These are phyloP conservation scores for Geranomyces variabilis DNA, from an alignment of 192 early-diverging fungal genomes.

Conservation along the genomic window DNA sequence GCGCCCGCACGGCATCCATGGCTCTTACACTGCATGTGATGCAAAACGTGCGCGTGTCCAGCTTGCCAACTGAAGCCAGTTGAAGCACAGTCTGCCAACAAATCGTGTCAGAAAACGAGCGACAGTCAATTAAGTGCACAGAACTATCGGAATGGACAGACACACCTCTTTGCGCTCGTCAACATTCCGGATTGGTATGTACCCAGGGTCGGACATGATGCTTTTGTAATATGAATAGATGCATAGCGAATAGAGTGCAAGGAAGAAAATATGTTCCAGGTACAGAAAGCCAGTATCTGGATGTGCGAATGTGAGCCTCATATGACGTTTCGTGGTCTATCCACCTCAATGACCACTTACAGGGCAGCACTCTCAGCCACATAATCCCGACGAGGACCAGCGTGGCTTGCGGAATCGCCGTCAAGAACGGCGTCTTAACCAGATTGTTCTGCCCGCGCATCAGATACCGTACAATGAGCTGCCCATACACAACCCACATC, in stretches of 20 bases:
- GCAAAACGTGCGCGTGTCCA: slow-evolving; percentile 85
- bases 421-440: slow-evolving; percentile 79
- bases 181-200: slow-evolving; percentile 58
- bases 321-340: not conserved
- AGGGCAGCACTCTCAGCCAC: slow-evolving; percentile 73
- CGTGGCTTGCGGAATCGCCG: slow-evolving; percentile 85
- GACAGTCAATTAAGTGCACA: too few relatives aligned
- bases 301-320: not conserved
- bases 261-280: slow-evolving; percentile 69
- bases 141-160: not conserved
- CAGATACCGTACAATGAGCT: slow-evolving; percentile 64
- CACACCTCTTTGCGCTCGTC: slow-evolving; percentile 42
- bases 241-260: slow-evolving; percentile 59
- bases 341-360: slow-evolving; percentile 43
- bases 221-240: slow-evolving; percentile 80
- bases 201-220: slow-evolving; percentile 78
- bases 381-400: slow-evolving; percentile 70
- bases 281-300: slow-evolving; percentile 66
- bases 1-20: too few relatives aligned
- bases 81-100: slow-evolving; percentile 52
- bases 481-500: slow-evolving; percentile 59
- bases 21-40: slow-evolving; percentile 73
- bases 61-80: slow-evolving; percentile 67
- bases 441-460: slow-evolving; percentile 50
- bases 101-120: not conserved